Evolutionary conservation across 352 stramenopile species (phyloP), one percentile per base, ranked within the genome.

Genomic region (Phytophthora agathidicida): DNA sequence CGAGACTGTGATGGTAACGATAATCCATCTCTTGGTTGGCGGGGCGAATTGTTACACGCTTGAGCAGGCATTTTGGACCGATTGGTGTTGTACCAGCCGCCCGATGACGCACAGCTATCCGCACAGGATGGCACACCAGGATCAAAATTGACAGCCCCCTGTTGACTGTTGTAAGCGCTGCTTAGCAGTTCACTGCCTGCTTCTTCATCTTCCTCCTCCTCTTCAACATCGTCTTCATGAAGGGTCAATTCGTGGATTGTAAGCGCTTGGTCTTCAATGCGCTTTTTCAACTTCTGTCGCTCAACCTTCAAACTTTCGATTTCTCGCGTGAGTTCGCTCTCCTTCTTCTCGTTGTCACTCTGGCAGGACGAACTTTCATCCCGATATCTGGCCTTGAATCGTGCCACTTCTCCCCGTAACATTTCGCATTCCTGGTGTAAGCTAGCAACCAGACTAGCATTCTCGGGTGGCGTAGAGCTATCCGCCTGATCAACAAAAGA

Each of bases 191-290:
- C n/a, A n/a, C n/a, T n/a, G n/a, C n/a, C n/a, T n/a, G n/a, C n/a
- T n/a, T 73, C 48, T 35, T 52, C 43, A 10, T 60, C 59, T 8
- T 26, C 64, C 3, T 67, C 59, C 0, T 74, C 57, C 4, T 73
- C 70, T 1, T 67, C 64, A 9, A 77, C 52, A 8, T 79, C 66
- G 16, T 91, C 82, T 45, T 89, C 83, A 65, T 93, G 78, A 6
- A 93, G 60, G 1, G 83, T 93, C 20, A 93, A 69, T 49, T 93
- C 83, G 32, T 93, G 83, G 49, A 93, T 89, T 7, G 83, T 93
- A 28, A 89, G 49, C 3, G 83, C 80, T 57, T 89, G 76, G 20
- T 89, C 78, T 11, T 87, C 61, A 1, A 93, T 27, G 10, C 60
- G 65, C 19, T 62, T 67, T 41, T 73, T 75, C 17, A 90, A 58